Percentiles rank a stretch among this genome's conserved stretches.
phyloP scores from a whole-genome alignment of 1,284 basidiomycete genomes.

The Ustilago sp. region DNA sequence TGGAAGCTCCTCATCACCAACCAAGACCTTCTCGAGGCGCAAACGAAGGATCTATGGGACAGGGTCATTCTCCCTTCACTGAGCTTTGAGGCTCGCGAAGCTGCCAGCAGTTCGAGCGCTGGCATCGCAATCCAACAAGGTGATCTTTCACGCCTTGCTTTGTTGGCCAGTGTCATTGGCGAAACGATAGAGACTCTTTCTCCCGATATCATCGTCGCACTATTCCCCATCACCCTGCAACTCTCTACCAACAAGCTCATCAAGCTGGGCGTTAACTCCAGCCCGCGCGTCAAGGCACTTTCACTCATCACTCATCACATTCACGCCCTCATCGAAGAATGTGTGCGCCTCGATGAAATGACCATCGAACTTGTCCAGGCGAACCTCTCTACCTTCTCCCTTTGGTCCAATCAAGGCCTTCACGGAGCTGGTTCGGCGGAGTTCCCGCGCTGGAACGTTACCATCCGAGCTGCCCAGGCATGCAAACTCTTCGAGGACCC shows the following conservation, averaged over 20 bases:
- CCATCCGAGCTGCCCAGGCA: slow-evolving; percentile 35
- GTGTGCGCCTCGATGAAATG: slow-evolving; percentile 48
- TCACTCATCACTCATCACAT: slow-evolving; percentile 38
- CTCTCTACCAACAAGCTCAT: slow-evolving; percentile 4
- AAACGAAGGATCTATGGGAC: slow-evolving; percentile 35
- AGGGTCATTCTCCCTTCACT: slow-evolving; percentile 34
- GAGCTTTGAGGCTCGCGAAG: slow-evolving; percentile 2
- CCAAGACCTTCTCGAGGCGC: slow-evolving; percentile 33
- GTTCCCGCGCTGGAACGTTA: slow-evolving; percentile 47
- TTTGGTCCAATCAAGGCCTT: slow-evolving; percentile 49
- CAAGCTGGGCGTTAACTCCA: slow-evolving; percentile 18
- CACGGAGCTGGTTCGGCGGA: slow-evolving; percentile 32
- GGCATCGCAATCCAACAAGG: slow-evolving; percentile 22
- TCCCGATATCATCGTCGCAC: slow-evolving; percentile 19
- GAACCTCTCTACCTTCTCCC: slow-evolving; percentile 42
- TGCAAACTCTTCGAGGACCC: slow-evolving; percentile 51
- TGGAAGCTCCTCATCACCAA: slow-evolving; percentile 51
- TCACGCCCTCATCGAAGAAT: slow-evolving; percentile 40
- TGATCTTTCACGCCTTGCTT: slow-evolving; percentile 40
- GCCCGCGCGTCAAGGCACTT: slow-evolving; percentile 29
- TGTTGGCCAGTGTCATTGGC: slow-evolving; percentile 37
- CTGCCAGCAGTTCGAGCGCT: neutral
- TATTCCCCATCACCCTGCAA: slow-evolving; percentile 17
- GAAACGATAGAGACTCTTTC: slow-evolving; percentile 45
- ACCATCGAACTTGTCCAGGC: slow-evolving; percentile 48